A percentile compares a stretch with the other conserved stretches of the same genome.
Evolutionary conservation across 148 eudicot genomes (phyloP).

Genomic region (Linanthus parryae): DNA sequence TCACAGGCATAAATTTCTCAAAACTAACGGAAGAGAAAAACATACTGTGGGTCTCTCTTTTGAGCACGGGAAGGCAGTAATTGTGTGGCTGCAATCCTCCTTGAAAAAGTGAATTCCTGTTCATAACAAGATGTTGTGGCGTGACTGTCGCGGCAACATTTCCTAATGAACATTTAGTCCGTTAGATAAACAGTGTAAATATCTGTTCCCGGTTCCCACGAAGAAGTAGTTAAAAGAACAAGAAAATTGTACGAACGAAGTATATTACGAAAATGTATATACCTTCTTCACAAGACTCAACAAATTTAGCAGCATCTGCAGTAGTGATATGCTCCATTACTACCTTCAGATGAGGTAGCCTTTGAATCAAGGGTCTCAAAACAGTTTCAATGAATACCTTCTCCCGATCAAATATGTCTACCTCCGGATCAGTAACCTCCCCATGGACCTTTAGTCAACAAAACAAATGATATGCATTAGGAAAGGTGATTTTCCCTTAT

Average conservation of each 20-base stretch:
- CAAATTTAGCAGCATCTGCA: conserved; percentile 72
- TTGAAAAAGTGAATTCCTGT: conserved; percentile 87
- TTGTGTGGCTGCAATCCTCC: conserved; percentile 94
- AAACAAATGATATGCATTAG: not conserved
- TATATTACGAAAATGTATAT: not conserved
- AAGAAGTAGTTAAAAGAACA: too few relatives aligned
- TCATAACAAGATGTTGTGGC: conserved; percentile 90
- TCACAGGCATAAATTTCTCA: too few relatives aligned
- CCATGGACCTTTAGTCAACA: conserved; percentile 78
- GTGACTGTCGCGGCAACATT: conserved; percentile 89
- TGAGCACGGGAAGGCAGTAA: conserved; percentile 92
- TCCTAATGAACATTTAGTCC: conserved; percentile 31
- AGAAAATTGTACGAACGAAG: not conserved
- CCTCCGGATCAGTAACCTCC: conserved; percentile 78
- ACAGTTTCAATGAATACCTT: conserved; percentile 74
- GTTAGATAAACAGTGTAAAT: not conserved
- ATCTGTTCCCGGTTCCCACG: not conserved
- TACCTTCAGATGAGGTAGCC: conserved; percentile 70
- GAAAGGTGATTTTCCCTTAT: too few relatives aligned
- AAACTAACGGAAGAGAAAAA: too few relatives aligned
- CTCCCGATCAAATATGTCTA: conserved; percentile 94
- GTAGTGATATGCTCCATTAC: conserved; percentile 99
- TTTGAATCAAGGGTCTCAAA: conserved; percentile 65
- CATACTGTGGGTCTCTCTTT: conserved; percentile 83
- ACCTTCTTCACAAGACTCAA: conserved; percentile 79